Evolutionary conservation across 169 alveolate species (phyloP), one percentile per base, ranked within the genome.

Genomic region (Cryptosporidium bovis): DNA sequence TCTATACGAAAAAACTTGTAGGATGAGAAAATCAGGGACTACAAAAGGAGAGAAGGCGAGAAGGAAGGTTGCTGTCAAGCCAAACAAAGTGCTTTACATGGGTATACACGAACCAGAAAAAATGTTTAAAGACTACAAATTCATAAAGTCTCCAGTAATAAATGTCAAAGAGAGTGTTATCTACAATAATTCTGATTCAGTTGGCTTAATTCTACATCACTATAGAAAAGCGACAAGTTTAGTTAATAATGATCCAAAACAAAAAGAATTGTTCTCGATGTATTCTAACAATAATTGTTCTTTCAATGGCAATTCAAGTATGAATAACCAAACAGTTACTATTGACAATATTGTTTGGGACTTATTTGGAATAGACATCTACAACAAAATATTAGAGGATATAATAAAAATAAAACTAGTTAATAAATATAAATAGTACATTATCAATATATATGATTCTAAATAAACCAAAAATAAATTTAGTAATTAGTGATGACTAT

Each of bases 101-200:
- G 87, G 87, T 7, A 77, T 77, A 8, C 87, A 77, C 40, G 87
- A 77, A 8, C 71, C 87, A 13, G 87, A 77, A 62, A 36, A 29
- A 27, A 77, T 77, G 87, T 18, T 62, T 10, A 60, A 18, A 4
- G 55, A 56, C 12, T 60, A 46, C 20, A 51, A 36, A 24, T 60
- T 77, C 8, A 77, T 77, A 34, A 56, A 40, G 20, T 20, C 31
- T 16, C 87, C 87, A 24, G 8, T 60, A 20, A 20, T 77, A 55
- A 62, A 24, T 40, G 46, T 29, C 3, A 20, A 20, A n/a, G 83
- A 64, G 8, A 8, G 48, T 8, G 48, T 40, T 40, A 33, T 18
- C 15, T 1, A 29, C 24, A 64, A 64, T 18, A 64, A 18, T 64
- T 10, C 64, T 7, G 6, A 40, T 12, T 34, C 44, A 18, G 34